A percentile compares a stretch with the other conserved stretches of the same genome.
Evolutionary conservation across 371 early-diverging fungal genomes (phyloP).

Genomic region (Dichotomocladium elegans): DNA sequence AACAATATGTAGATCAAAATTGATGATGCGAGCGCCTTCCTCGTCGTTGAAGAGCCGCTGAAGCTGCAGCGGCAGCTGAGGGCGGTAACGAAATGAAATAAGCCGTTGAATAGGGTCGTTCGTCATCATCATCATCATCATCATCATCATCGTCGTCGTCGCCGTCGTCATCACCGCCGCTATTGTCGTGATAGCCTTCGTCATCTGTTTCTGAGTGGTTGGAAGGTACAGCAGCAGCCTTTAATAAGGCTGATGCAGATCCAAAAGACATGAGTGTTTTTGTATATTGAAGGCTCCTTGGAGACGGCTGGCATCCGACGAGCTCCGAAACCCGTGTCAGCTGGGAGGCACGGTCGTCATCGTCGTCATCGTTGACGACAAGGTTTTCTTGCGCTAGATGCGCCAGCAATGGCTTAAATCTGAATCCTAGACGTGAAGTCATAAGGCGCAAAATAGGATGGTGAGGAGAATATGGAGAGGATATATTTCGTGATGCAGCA

Average conservation of each 20-base stretch:
- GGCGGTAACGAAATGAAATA: conserved; percentile 11
- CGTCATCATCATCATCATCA: background rate
- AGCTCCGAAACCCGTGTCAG: conserved; percentile 10
- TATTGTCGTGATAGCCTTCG: background rate
- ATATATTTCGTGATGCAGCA: too few relatives aligned
- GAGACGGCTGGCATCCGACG: conserved; percentile 1
- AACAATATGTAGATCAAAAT: background rate
- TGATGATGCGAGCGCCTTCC: conserved; percentile 1
- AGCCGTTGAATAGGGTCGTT: conserved; percentile 2
- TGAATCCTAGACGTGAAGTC: too few relatives aligned
- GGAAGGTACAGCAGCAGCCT: too few relatives aligned
- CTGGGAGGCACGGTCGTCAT: conserved; percentile 10
- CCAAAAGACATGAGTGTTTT: background rate
- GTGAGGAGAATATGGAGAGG: too few relatives aligned
- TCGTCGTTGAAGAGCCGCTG: conserved; percentile 9
- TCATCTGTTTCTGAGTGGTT: too few relatives aligned
- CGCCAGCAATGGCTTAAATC: too few relatives aligned
- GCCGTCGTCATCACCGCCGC: background rate
- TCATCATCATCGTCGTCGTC: background rate
- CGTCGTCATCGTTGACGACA: background rate
- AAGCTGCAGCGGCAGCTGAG: conserved; percentile 14
- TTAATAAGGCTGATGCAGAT: too few relatives aligned
- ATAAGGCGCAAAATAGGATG: too few relatives aligned
- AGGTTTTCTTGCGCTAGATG: background rate
- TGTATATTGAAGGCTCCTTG: background rate